Evolutionary conservation across 495 filamentous ascomycete genomes (phyloP).

Genomic region (Chlorociboria aeruginascens): DNA sequence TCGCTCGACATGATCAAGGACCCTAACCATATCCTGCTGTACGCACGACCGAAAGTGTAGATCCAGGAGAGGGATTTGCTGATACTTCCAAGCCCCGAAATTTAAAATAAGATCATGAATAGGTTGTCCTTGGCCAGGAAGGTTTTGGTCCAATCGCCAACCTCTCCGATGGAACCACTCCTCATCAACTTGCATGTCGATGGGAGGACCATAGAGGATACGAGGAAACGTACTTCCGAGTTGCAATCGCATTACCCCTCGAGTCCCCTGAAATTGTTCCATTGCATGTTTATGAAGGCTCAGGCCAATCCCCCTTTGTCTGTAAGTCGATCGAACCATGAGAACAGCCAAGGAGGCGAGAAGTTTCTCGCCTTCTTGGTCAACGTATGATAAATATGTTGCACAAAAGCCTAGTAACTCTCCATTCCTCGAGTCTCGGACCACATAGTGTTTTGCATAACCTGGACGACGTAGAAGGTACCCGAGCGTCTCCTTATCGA

Average conservation of each 20-base stretch:
- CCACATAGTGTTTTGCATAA: constrained; percentile 50
- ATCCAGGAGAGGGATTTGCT: constrained; percentile 10
- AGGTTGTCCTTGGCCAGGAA: constrained; percentile 32
- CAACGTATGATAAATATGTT: constrained; percentile 45
- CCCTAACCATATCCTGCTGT: constrained; percentile 35
- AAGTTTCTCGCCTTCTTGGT: constrained; percentile 36
- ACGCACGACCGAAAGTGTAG: constrained; percentile 36
- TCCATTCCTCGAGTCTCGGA: constrained; percentile 36
- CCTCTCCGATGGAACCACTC: constrained; percentile 46
- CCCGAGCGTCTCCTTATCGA: constrained; percentile 32
- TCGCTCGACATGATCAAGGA: constrained; percentile 44
- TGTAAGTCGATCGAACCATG: constrained; percentile 41
- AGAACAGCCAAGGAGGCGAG: constrained; percentile 47
- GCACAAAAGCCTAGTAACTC: constrained; percentile 47
- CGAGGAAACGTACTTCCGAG: constrained; percentile 51
- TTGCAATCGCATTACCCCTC: constrained; percentile 42
- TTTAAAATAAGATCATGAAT: constrained; percentile 45
- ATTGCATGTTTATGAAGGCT: constrained; percentile 44
- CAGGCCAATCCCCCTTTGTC: constrained; percentile 41
- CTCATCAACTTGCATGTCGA: constrained; percentile 29
- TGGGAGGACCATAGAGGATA: constrained; percentile 43
- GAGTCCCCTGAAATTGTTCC: constrained; percentile 36
- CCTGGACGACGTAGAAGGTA: constrained; percentile 45
- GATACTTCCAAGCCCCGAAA: constrained; percentile 37
- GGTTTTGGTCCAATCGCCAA: constrained; percentile 38